Percentiles rank a stretch among this genome's conserved stretches.
Evolutionary conservation across 2,329 filamentous ascomycete genomes (phyloP).

Genomic region (Aureobasidium subglaciale): DNA sequence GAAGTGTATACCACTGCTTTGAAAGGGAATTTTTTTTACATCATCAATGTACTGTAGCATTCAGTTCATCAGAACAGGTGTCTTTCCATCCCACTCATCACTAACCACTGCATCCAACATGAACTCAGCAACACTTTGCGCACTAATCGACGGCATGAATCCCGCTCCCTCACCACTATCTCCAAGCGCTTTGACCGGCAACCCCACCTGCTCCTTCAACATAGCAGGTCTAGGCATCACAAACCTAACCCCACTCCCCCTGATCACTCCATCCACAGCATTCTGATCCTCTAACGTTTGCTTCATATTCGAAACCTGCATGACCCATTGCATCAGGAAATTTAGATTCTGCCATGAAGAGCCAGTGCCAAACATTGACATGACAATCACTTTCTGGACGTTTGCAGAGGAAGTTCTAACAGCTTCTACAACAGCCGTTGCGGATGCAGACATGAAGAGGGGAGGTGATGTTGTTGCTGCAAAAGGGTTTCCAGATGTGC

Average conservation of each 20-base stretch:
- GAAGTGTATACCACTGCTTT: too few species aligned
- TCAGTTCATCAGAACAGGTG: conserved; percentile 40
- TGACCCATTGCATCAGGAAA: conserved; percentile 36
- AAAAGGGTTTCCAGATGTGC: conserved; percentile 41
- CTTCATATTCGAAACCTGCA: conserved; percentile 41
- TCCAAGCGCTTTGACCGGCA: conserved; percentile 33
- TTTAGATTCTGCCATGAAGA: conserved; percentile 38
- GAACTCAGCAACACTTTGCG: conserved; percentile 39
- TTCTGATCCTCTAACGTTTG: conserved; percentile 43
- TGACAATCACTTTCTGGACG: conserved; percentile 38
- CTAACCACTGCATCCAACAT: conserved; percentile 38
- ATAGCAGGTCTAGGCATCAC: conserved; percentile 40
- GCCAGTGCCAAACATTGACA: conserved; percentile 45
- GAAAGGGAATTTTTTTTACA: too few species aligned
- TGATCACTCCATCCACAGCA: conserved; percentile 37
- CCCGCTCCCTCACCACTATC: conserved; percentile 37
- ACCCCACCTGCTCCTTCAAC: conserved; percentile 33
- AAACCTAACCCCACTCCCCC: conserved; percentile 30
- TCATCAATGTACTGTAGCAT: too few species aligned
- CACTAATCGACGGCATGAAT: conserved; percentile 33
- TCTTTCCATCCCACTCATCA: conserved; percentile 36
- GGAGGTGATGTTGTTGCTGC: conserved; percentile 35
- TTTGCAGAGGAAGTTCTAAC: conserved; percentile 31
- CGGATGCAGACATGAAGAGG: conserved; percentile 40
- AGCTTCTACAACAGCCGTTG: conserved; percentile 30